phyloP scores from a whole-genome alignment of 192 early-diverging fungal genomes.

The Podila epicladia region DNA sequence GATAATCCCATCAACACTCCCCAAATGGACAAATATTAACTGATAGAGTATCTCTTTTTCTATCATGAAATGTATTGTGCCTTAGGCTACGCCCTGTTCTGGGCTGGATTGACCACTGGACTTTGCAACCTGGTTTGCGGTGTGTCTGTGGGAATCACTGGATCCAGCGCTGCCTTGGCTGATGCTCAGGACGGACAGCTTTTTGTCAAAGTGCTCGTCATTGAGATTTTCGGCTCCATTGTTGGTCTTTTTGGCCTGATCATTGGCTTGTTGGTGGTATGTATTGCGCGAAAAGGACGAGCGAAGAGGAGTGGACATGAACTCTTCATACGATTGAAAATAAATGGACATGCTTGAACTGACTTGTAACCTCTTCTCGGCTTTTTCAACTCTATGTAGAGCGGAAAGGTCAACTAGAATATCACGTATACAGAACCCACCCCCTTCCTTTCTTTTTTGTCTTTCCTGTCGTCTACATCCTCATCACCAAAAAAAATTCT shows the following conservation, averaged over 20 bases:
- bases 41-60: not conserved
- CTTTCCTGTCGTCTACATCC: not conserved
- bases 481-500: not conserved
- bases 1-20: not conserved
- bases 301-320: not conserved
- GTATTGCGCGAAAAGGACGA: not conserved
- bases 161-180: conserved; percentile 93
- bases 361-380: not conserved
- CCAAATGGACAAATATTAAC: too few species aligned
- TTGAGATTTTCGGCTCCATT: conserved; percentile 97
- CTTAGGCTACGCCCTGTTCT: conserved; percentile 91
- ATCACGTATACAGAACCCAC: not conserved
- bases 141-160: conserved; percentile 91
- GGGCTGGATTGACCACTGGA: conserved; percentile 96
- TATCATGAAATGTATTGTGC: not conserved
- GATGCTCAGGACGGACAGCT: conserved; percentile 94
- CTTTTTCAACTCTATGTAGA: conserved; percentile 1
- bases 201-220: conserved; percentile 97
- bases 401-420: conserved; percentile 26
- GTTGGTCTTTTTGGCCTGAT: conserved; percentile 98
- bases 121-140: conserved; percentile 94
- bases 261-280: conserved; percentile 86
- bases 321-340: not conserved
- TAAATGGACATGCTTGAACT: not conserved
- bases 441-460: not conserved